Conservation (phyloP, 495 filamentous ascomycete genomes). For the Penicillium taxi region DNA sequence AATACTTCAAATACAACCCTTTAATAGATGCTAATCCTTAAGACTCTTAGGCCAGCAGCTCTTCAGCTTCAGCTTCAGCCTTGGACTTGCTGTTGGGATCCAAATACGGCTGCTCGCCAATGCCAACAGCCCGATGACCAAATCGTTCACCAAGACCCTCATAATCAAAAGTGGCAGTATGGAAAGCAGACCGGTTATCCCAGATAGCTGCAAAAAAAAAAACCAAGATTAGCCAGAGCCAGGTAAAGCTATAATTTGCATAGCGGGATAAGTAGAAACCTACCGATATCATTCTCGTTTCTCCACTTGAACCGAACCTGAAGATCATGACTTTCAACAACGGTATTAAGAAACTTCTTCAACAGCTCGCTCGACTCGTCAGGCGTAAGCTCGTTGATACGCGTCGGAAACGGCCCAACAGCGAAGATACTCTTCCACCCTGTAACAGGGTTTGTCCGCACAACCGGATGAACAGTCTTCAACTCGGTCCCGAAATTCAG, state of each 20-base stretch:
- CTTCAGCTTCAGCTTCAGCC: slow-evolving; percentile 23
- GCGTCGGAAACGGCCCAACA: slow-evolving; percentile 51
- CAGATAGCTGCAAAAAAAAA: slow-evolving; percentile 51
- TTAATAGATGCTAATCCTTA: no score
- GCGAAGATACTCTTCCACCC: slow-evolving; percentile 71
- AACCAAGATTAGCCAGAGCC: background rate
- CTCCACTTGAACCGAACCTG: slow-evolving; percentile 62
- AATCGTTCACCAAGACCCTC: slow-evolving; percentile 52
- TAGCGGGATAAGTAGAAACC: no score
- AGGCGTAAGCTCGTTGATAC: slow-evolving; percentile 51
- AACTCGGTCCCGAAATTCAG: slow-evolving; percentile 56
- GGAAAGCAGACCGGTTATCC: slow-evolving; percentile 65
- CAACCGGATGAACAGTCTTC: slow-evolving; percentile 57
- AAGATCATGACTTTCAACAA: slow-evolving; percentile 67
- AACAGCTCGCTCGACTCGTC: slow-evolving; percentile 29
- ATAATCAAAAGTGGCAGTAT: slow-evolving; percentile 64
- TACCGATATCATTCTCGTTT: slow-evolving; percentile 46
- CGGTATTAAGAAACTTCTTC: slow-evolving; percentile 39
- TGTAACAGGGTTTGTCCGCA: slow-evolving; percentile 70
- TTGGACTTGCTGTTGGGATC: slow-evolving; percentile 36
- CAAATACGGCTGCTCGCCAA: slow-evolving; percentile 61
- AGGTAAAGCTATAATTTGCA: background rate
- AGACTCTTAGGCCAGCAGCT: no score
- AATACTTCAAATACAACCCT: no score
- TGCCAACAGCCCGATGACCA: slow-evolving; percentile 51